Conservation (phyloP, 2,329 filamentous ascomycete species). For the Fusarium acutatum region DNA sequence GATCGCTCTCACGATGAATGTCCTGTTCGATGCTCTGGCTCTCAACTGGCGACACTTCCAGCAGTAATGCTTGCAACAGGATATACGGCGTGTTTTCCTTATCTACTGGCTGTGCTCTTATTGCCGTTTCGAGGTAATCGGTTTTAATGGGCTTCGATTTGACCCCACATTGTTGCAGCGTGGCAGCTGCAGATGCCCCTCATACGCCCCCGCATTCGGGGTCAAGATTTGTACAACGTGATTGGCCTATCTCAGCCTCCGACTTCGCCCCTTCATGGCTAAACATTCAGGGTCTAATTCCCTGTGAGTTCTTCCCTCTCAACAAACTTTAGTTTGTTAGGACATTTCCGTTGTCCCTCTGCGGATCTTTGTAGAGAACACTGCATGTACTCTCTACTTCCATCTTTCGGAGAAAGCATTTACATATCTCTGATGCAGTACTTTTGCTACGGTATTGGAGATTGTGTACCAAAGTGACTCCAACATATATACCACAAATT, state of each 20-base stretch:
- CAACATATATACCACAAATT: background rate
- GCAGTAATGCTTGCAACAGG: background rate
- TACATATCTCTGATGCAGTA: background rate
- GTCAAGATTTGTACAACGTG: slow-evolving; percentile 3
- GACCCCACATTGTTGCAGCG: background rate
- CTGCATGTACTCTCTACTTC: background rate
- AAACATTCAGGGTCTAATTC: slow-evolving; percentile 26
- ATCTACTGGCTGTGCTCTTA: background rate
- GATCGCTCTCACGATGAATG: background rate
- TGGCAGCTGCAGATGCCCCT: slow-evolving; percentile 33
- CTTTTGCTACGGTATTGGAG: background rate
- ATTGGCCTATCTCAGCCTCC: slow-evolving; percentile 24
- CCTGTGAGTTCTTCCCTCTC: slow-evolving; percentile 2
- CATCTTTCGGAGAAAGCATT: background rate
- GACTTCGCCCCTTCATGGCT: slow-evolving; percentile 9
- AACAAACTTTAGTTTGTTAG: slow-evolving; percentile 26
- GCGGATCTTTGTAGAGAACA: background rate
- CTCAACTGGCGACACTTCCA: background rate
- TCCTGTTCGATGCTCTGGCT: background rate
- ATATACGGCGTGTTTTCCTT: background rate
- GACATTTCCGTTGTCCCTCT: background rate
- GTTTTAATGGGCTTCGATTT: background rate
- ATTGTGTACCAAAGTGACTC: background rate
- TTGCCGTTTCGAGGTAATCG: background rate
- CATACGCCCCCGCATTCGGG: slow-evolving; percentile 39